phyloP scores from a whole-genome alignment of 768 basidiomycete species.

The Pulveroboletus sp. region DNA sequence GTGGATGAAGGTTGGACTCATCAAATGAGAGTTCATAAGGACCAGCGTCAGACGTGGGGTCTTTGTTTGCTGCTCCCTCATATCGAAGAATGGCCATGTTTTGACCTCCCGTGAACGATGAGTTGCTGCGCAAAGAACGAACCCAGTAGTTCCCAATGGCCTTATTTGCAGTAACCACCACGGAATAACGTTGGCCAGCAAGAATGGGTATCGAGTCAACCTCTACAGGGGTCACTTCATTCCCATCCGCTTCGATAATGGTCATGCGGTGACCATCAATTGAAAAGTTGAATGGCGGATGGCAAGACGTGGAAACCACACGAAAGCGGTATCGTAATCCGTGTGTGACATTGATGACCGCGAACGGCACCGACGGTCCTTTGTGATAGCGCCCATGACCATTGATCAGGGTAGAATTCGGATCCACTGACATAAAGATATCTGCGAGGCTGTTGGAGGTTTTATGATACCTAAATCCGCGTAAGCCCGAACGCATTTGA shows the following conservation, averaged over 20 bases:
- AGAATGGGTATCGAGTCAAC: constrained; percentile 33
- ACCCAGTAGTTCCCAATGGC: constrained; percentile 53
- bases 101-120: constrained; percentile 32
- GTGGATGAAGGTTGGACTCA: constrained; percentile 39
- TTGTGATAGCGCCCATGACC: constrained; percentile 44
- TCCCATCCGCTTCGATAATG: constrained; percentile 49
- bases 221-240: constrained; percentile 37
- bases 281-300: constrained; percentile 36
- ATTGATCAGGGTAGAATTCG: constrained; percentile 48
- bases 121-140: constrained; percentile 34
- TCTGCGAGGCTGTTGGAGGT: constrained; percentile 17
- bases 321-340: constrained; percentile 51
- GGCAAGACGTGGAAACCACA: constrained; percentile 47
- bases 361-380: constrained; percentile 36
- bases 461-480: constrained; percentile 32
- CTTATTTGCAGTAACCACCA: constrained; percentile 43
- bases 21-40: constrained; percentile 26
- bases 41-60: constrained; percentile 35
- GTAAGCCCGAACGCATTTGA: constrained; percentile 4
- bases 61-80: constrained; percentile 34
- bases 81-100: constrained; percentile 53
- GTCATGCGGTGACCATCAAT: constrained; percentile 44
- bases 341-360: constrained; percentile 40
- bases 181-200: constrained; percentile 39
- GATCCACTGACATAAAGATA: constrained; percentile 7